Percentiles rank a stretch among this genome's conserved stretches.
Conservation (phyloP, 2,329 filamentous ascomycete species). For the Diaporthe velutina region DNA sequence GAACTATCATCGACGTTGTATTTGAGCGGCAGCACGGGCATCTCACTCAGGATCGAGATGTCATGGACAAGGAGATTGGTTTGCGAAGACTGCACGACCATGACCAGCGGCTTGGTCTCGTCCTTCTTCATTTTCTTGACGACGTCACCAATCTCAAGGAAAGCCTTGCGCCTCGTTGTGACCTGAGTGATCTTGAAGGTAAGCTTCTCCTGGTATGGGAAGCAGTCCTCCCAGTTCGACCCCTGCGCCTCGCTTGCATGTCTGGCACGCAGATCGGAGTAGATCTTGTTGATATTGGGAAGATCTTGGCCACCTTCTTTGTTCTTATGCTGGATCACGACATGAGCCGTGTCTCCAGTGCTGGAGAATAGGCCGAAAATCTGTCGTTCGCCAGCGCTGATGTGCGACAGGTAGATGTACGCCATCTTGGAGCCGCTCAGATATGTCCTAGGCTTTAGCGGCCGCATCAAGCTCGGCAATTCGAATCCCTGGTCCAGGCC, state of each 20-base stretch:
- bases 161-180: conserved; percentile 88
- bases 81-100: conserved; percentile 93
- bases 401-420: conserved; percentile 94
- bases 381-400: conserved; percentile 89
- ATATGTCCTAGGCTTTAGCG: conserved; percentile 76
- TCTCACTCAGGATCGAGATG: conserved; percentile 84
- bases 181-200: conserved; percentile 90
- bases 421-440: conserved; percentile 80
- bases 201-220: conserved; percentile 88
- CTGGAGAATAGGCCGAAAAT: conserved; percentile 96
- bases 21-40: conserved; percentile 85
- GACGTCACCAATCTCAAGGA: conserved; percentile 88
- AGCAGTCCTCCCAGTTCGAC: conserved; percentile 82
- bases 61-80: conserved; percentile 85
- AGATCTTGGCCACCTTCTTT: conserved; percentile 84
- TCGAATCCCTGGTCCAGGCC: conserved; percentile 96
- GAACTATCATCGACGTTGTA: conserved; percentile 88
- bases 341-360: conserved; percentile 80
- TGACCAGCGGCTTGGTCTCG: conserved; percentile 81
- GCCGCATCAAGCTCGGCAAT: conserved; percentile 78
- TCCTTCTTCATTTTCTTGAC: conserved; percentile 93
- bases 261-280: conserved; percentile 79
- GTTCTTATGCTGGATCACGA: conserved; percentile 88
- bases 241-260: conserved; percentile 73
- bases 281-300: conserved; percentile 91